phyloP scores from a whole-genome alignment of 2,329 filamentous ascomycete species.

The Purpureocillium takamizusanense region DNA sequence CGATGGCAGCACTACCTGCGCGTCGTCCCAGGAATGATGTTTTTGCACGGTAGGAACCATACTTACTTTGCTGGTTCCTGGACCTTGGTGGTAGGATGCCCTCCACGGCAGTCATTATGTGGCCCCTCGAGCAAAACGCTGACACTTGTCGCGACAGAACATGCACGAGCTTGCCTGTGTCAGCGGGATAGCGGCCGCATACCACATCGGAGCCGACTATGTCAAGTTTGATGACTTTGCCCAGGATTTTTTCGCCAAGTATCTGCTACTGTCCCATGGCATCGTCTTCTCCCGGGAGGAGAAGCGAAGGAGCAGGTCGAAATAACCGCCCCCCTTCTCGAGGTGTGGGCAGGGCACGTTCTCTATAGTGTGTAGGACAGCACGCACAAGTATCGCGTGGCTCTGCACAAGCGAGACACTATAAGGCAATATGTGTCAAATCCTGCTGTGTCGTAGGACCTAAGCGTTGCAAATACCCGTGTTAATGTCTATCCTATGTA shows the following conservation, averaged over 20 bases:
- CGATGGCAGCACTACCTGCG: conserved; percentile 54
- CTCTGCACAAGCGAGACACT: no score
- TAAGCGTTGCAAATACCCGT: no score
- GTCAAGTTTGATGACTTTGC: conserved; percentile 47
- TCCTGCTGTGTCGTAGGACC: no score
- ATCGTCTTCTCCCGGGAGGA: conserved; percentile 26
- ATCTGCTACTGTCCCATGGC: conserved; percentile 35
- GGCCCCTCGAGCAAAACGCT: no score
- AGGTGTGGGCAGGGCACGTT: no score
- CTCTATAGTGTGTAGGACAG: no score
- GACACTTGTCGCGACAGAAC: conserved; percentile 36
- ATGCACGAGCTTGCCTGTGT: conserved; percentile 64
- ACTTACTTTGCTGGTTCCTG: conserved; percentile 58
- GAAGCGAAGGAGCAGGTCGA: conserved; percentile 12
- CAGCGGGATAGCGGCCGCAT: conserved; percentile 61
- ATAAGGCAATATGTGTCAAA: no score
- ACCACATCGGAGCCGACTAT: conserved; percentile 58
- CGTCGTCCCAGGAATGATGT: conserved; percentile 64
- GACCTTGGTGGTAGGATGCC: conserved; percentile 53
- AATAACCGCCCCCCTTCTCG: not conserved
- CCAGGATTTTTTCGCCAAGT: conserved; percentile 37
- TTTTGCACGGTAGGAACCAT: conserved; percentile 55
- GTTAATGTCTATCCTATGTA: no score
- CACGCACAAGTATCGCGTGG: no score
- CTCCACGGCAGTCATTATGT: no score